These are phyloP conservation scores for Grigorovia jiainica DNA, from an alignment of 805 yeast species.

Conservation along the genomic window DNA sequence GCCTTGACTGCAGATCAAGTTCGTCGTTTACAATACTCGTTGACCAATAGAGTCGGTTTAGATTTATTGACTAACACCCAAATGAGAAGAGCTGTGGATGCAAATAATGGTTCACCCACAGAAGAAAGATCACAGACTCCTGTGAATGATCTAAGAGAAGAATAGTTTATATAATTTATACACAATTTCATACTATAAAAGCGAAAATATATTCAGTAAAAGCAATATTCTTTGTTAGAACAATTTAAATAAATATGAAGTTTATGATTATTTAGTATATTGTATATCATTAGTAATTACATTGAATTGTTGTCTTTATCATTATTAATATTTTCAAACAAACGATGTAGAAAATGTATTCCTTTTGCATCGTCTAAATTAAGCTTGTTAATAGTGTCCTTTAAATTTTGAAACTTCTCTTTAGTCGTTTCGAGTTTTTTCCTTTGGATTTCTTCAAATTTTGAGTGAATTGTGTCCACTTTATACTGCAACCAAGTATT, in stretches of 20 bases:
- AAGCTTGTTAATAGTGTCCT: slow-evolving; percentile 6
- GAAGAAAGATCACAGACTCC: slow-evolving; percentile 23
- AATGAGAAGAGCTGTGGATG: slow-evolving; percentile 1
- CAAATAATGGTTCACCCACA: slow-evolving; percentile 5
- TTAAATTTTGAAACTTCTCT: slow-evolving; percentile 13
- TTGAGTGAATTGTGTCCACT: slow-evolving; percentile 38
- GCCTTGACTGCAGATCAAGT: slow-evolving; percentile 18
- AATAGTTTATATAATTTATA: neutral
- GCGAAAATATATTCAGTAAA: neutral
- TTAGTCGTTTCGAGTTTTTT: slow-evolving; percentile 39
- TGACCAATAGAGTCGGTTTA: slow-evolving; percentile 12
- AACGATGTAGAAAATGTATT: neutral
- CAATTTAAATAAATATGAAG: no score
- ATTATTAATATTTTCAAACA: neutral
- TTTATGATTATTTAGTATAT: no score
- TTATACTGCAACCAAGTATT: slow-evolving; percentile 55
- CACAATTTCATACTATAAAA: neutral
- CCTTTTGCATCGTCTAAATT: slow-evolving; percentile 10
- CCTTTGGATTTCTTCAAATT: slow-evolving; percentile 40
- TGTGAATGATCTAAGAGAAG: slow-evolving; percentile 4
- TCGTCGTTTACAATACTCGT: slow-evolving; percentile 20
- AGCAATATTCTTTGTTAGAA: no score
- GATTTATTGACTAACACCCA: slow-evolving; percentile 4
- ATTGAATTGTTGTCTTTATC: neutral
- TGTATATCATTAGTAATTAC: no score